Evolutionary conservation across 805 yeast species (phyloP).

Genomic region (Spathaspora girioi): DNA sequence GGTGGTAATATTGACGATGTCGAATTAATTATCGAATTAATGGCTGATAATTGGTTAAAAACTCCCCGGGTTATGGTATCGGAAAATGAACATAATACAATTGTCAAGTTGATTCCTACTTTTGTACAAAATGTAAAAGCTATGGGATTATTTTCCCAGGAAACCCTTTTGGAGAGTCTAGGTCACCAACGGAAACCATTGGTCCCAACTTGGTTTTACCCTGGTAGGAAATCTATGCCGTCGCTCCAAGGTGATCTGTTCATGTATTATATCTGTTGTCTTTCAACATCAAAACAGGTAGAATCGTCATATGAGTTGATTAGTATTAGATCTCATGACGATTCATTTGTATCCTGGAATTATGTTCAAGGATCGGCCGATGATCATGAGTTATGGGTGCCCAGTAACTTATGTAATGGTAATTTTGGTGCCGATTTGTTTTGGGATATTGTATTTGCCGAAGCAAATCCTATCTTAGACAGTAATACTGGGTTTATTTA

Average conservation of each 20-base stretch:
- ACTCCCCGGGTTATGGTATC: constrained; percentile 41
- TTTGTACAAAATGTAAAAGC: constrained; percentile 44
- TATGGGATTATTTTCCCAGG: constrained; percentile 30
- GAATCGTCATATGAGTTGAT: constrained; percentile 1
- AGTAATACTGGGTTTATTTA: constrained; percentile 16
- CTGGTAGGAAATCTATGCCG: constrained; percentile 29
- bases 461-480: constrained; percentile 15
- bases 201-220: constrained; percentile 69
- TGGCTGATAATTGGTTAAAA: constrained; percentile 10
- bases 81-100: constrained; percentile 51
- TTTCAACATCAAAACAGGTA: constrained; percentile 57
- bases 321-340: constrained; percentile 4
- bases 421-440: constrained; percentile 50
- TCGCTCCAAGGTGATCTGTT: constrained; percentile 1
- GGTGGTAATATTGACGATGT: constrained; percentile 8
- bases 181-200: constrained; percentile 41
- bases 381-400: constrained; percentile 83
- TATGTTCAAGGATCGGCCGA: constrained; percentile 95
- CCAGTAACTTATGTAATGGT: constrained; percentile 36
- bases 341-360: constrained; percentile 15
- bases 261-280: constrained; percentile 29
- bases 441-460: constrained; percentile 40
- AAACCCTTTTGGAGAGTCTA: not conserved
- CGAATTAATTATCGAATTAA: constrained; percentile 1
- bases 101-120: constrained; percentile 42